A percentile compares a stretch with the other conserved stretches of the same genome.
Evolutionary conservation across 306 rosid genomes (phyloP).

Genomic region (Canavalia gladiata): DNA sequence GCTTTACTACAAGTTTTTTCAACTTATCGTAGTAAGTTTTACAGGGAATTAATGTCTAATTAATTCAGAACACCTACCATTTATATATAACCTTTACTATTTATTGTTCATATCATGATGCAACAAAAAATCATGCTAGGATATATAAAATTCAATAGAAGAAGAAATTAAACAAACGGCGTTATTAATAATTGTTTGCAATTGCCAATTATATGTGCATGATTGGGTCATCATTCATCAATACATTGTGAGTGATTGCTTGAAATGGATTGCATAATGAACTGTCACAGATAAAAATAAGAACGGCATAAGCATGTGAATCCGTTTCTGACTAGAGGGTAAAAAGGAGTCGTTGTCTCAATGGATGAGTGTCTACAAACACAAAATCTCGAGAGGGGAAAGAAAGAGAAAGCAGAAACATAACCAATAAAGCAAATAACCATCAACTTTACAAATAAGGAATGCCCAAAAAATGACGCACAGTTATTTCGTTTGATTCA

Average conservation of each 20-base stretch:
- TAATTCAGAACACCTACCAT: no score
- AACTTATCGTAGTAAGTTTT: no score
- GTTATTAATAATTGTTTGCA: neutral
- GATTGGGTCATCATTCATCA: neutral
- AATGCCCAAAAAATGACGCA: conserved; percentile 3
- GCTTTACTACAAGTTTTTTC: no score
- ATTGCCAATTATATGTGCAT: neutral
- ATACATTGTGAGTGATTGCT: neutral
- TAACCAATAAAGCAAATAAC: neutral
- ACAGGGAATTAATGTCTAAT: no score
- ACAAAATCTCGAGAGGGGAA: neutral
- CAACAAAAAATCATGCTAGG: neutral
- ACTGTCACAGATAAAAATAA: neutral
- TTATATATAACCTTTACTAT: no score
- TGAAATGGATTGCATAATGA: neutral
- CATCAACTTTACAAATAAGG: neutral
- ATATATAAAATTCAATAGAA: neutral
- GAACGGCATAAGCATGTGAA: neutral
- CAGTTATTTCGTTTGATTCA: neutral
- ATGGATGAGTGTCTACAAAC: neutral
- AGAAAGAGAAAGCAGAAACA: neutral
- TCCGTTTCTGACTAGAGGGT: neutral
- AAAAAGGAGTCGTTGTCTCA: neutral
- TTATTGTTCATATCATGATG: no score
- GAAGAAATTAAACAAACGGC: neutral